Conservation (phyloP, 2,329 filamentous ascomycete species). For the Ophiocordyceps sinensis region DNA sequence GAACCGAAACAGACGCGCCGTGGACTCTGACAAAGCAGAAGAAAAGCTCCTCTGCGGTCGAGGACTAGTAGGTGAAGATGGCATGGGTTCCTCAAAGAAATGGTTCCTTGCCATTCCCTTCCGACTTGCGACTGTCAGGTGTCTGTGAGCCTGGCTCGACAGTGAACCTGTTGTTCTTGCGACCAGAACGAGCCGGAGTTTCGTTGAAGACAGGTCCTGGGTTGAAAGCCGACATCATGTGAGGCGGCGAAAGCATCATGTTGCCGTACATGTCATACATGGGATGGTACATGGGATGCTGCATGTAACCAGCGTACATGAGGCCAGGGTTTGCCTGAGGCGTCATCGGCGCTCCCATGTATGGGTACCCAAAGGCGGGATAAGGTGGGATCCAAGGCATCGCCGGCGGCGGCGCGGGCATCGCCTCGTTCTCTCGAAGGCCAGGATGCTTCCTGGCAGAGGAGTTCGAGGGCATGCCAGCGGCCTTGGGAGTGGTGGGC, state of each 20-base stretch:
- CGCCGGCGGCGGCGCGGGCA: neutral
- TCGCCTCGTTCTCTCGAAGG: neutral
- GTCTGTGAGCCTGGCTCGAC: neutral
- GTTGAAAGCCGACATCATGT: slow-evolving; percentile 8
- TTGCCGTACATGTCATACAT: slow-evolving; percentile 9
- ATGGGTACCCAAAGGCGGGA: slow-evolving; percentile 4
- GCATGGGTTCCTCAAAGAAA: too few relatives aligned
- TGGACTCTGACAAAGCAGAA: too few relatives aligned
- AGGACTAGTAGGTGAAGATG: too few relatives aligned
- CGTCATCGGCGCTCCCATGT: slow-evolving; percentile 7
- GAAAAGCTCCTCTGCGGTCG: too few relatives aligned
- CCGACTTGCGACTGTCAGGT: neutral
- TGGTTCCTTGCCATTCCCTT: slow-evolving; percentile 1
- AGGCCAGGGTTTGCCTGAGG: slow-evolving; percentile 7
- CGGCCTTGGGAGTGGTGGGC: neutral
- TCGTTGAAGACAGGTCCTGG: neutral
- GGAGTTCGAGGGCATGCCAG: neutral
- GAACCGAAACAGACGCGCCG: too few relatives aligned
- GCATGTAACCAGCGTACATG: slow-evolving; percentile 10
- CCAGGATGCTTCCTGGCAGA: neutral
- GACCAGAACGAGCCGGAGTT: neutral
- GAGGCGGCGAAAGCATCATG: slow-evolving; percentile 7
- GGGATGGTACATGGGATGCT: slow-evolving; percentile 6
- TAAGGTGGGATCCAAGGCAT: slow-evolving; percentile 9
- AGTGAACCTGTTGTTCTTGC: neutral